Conservation (phyloP, 306 rosid species). For the Prunus mume region DNA sequence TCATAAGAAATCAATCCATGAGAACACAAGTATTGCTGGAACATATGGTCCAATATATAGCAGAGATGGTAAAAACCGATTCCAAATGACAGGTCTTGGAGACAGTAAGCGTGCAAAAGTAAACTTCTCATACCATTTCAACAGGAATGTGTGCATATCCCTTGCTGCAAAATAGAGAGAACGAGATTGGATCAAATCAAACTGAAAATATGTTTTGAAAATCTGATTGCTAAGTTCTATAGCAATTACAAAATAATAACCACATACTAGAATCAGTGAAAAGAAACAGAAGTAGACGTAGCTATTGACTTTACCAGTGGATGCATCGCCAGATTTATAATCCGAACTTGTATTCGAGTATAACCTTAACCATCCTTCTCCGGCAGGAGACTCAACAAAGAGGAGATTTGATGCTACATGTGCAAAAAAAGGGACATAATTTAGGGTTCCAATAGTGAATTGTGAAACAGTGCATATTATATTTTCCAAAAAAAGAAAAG, state of each 20-base stretch:
- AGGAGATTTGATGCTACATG: conserved; percentile 73
- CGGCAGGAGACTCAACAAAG: conserved; percentile 89
- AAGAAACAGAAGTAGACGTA: not conserved
- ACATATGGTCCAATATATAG: conserved; percentile 58
- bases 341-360: conserved; percentile 84
- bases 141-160: conserved; percentile 68
- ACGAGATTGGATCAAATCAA: not conserved
- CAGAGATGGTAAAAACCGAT: no score
- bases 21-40: conserved; percentile 73
- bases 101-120: no score
- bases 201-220: not conserved
- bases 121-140: conserved; percentile 74
- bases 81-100: no score
- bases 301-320: conserved; percentile 56
- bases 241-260: not conserved
- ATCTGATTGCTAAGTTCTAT: not conserved
- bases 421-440: not conserved
- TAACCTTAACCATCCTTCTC: conserved; percentile 97
- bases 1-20: conserved; percentile 96
- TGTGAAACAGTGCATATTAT: no score
- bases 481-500: not conserved
- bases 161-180: conserved; percentile 49
- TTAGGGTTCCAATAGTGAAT: not conserved
- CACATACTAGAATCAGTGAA: not conserved
- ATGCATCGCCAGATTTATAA: conserved; percentile 60